Evolutionary conservation across 2,329 filamentous ascomycete genomes (phyloP).

Genomic region (Fusarium dlaminii): DNA sequence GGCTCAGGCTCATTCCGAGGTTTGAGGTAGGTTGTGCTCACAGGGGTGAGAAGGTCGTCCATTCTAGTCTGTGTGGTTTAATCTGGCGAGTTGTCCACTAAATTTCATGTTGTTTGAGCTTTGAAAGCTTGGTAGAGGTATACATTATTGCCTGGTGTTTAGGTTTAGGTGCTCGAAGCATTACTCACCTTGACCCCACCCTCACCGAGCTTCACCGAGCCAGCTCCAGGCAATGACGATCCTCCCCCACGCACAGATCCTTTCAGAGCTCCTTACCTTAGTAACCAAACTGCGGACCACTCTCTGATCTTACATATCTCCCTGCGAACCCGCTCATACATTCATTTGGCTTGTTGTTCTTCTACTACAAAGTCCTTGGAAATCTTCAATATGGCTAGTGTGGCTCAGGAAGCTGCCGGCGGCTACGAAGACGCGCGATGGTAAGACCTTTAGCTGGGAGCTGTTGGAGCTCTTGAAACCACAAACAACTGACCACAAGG

Average conservation of each 20-base stretch:
- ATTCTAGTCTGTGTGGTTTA: slow-evolving; percentile 47
- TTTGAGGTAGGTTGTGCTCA: slow-evolving; percentile 62
- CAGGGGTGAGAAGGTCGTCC: slow-evolving; percentile 65
- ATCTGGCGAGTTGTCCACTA: not conserved
- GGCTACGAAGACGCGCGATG: slow-evolving; percentile 48
- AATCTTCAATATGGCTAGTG: slow-evolving; percentile 40
- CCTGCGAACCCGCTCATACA: not conserved
- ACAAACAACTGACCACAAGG: slow-evolving; percentile 10
- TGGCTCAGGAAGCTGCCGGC: slow-evolving; percentile 25
- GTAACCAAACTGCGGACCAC: not conserved
- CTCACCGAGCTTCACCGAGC: slow-evolving; percentile 48
- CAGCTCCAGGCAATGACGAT: slow-evolving; percentile 36
- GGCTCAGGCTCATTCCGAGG: slow-evolving; percentile 48
- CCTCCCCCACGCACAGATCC: slow-evolving; percentile 35
- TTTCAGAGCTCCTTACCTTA: slow-evolving; percentile 7
- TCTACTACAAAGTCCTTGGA: not conserved
- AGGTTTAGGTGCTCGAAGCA: not conserved
- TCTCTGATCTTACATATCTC: slow-evolving; percentile 10
- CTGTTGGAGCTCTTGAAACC: slow-evolving; percentile 17
- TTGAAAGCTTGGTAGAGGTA: not conserved
- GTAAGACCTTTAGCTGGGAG: slow-evolving; percentile 34
- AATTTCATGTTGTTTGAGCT: not conserved
- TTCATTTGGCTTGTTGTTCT: not conserved
- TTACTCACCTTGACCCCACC: slow-evolving; percentile 43
- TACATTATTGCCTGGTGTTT: not conserved